A percentile compares a stretch with the other conserved stretches of the same genome.
These are phyloP conservation scores for Astrothelium macrocarpum DNA, from an alignment of 495 filamentous ascomycete species.

Conservation along the genomic window DNA sequence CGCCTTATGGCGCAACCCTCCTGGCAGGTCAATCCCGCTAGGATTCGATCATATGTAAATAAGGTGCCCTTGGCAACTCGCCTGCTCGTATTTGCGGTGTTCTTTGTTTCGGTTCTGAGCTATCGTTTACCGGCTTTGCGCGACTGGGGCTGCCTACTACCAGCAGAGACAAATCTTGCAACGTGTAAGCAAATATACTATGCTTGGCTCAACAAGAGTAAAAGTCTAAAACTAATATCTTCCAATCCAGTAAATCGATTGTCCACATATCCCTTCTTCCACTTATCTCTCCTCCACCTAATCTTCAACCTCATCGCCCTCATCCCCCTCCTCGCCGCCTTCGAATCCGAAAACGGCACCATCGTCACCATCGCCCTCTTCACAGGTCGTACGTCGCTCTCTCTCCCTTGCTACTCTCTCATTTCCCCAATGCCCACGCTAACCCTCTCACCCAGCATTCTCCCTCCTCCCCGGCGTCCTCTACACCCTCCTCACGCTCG, in stretches of 20 bases:
- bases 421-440: background rate
- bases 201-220: background rate
- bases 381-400: constrained; percentile 74
- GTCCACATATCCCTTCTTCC: constrained; percentile 87
- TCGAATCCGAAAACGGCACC: constrained; percentile 92
- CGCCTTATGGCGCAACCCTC: constrained; percentile 21
- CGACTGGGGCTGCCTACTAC: constrained; percentile 73
- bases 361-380: constrained; percentile 73
- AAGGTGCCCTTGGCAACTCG: constrained; percentile 85
- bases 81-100: constrained; percentile 50
- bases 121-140: constrained; percentile 44
- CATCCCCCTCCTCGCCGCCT: constrained; percentile 77
- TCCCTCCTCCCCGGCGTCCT: constrained; percentile 28
- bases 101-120: constrained; percentile 54
- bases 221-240: background rate
- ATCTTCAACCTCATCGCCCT: constrained; percentile 71
- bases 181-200: constrained; percentile 53
- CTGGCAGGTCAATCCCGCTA: constrained; percentile 27
- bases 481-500: constrained; percentile 28
- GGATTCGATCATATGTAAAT: constrained; percentile 56
- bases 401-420: background rate
- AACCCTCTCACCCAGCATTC: constrained; percentile 23
- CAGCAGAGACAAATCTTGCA: constrained; percentile 57
- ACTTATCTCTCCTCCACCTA: constrained; percentile 67
- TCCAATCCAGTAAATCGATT: constrained; percentile 67